Evolutionary conservation across 2,329 filamentous ascomycete genomes (phyloP), one percentile per base, ranked within the genome.

Genomic region (Diaporthe capsici): DNA sequence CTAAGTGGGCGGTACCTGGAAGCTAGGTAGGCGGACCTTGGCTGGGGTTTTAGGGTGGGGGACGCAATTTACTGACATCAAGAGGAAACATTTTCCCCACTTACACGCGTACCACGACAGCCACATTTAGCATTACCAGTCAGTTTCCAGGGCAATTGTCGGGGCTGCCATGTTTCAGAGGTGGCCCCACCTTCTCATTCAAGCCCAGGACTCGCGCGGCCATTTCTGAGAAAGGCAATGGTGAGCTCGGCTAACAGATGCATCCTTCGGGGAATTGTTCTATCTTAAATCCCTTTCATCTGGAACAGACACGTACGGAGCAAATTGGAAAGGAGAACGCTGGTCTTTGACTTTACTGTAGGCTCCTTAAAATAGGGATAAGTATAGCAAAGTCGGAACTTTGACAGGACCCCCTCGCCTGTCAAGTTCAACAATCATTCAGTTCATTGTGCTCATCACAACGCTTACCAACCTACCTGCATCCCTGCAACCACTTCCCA

Each of bases 81-180:
- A 67, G 20, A 67, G 9, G 63, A 51, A 67, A 67, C 63, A 67
- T 7, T 12, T 20, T 44, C 42, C 28, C 44, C 42, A 67, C 63
- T 17, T 25, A 12, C 0, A 31, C 63, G 10, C 63, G 20, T 51
- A 67, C 44, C 17, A 20, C 42, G 2, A 15, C 42, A 8, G 42
- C 61, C 42, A 25, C 42, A 67, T 37, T 51, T 4, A 37, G 44
- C 63, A 51, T 51, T 17, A n/a, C 20, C 9, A n/a, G 44, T 1
- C 44, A 34, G 2, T 37, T 37, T 51, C n/a, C 20, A 25, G 42
- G 20, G 22, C 63, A 37, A 4, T 2, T 34, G 10, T 31, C 13
- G 28, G 28, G 20, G 12, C 42, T 67, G 10, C 44, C 20, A 34
- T 2, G 63, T 67, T 67, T 67, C 63, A 67, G 42, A 67, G 1